A percentile compares a stretch with the other conserved stretches of the same genome.
phyloP scores from a whole-genome alignment of 805 yeast species.

The Kodamaea laetipori region DNA sequence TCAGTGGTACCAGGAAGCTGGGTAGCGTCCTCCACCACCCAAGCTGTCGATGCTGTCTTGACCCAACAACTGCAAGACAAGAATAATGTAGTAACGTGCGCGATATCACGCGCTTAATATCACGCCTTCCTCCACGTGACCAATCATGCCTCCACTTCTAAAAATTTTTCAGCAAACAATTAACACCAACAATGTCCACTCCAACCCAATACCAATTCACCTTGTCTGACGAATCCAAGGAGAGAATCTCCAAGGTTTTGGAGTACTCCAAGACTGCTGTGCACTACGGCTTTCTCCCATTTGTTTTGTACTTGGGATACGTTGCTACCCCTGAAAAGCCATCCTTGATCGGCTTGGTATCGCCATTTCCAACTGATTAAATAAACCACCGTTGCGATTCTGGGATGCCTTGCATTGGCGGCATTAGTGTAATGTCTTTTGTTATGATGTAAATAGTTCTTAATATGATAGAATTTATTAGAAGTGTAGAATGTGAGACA shows the following conservation, averaged over 20 bases:
- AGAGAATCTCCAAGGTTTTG: constrained; percentile 81
- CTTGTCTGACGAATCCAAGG: constrained; percentile 58
- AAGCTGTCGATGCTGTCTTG: too few species aligned
- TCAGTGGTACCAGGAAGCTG: too few species aligned
- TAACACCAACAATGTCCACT: constrained; percentile 14
- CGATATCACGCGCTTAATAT: too few species aligned
- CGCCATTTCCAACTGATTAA: constrained; percentile 79
- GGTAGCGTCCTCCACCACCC: too few species aligned
- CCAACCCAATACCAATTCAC: constrained; percentile 30
- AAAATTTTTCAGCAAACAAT: neutral
- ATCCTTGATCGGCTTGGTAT: constrained; percentile 68
- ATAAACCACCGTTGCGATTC: constrained; percentile 14
- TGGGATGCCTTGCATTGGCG: neutral
- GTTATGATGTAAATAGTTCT: constrained; percentile 15
- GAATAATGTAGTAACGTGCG: too few species aligned
- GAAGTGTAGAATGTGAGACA: too few species aligned
- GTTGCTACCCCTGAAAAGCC: constrained; percentile 80
- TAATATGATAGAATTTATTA: constrained; percentile 1
- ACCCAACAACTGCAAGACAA: too few species aligned
- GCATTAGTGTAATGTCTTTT: neutral
- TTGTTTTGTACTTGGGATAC: constrained; percentile 81
- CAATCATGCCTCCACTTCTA: too few species aligned
- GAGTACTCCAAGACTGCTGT: constrained; percentile 83
- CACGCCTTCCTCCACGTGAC: too few species aligned
- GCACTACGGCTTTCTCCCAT: constrained; percentile 97